Evolutionary conservation across 2,329 filamentous ascomycete species (phyloP).

Genomic region (Trichophyton mentagrophytes): DNA sequence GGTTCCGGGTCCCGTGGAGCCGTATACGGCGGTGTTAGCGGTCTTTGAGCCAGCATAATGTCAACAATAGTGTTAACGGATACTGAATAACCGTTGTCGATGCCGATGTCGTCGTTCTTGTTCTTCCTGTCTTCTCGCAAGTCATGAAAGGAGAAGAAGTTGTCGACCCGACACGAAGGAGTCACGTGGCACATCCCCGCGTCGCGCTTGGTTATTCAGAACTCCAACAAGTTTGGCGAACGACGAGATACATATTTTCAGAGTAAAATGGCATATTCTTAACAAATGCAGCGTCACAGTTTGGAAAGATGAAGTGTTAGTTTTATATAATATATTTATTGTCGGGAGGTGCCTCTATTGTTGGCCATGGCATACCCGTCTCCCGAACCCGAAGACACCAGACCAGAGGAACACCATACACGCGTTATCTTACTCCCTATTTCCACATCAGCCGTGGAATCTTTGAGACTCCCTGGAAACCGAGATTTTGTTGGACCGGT

Average conservation of each 20-base stretch:
- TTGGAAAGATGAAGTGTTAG: not conserved
- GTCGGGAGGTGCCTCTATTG: not conserved
- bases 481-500: not conserved
- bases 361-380: not conserved
- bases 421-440: not conserved
- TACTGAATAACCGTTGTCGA: not conserved
- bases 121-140: not conserved
- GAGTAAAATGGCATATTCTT: not conserved
- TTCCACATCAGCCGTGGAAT: not conserved
- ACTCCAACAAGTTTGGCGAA: not conserved
- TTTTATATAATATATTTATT: not conserved
- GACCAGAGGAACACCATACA: not conserved
- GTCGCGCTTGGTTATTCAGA: not conserved
- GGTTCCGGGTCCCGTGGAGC: not conserved
- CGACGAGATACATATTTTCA: not conserved
- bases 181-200: not conserved
- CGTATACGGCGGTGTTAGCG: constrained; percentile 2
- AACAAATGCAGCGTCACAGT: not conserved
- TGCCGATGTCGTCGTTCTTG: not conserved
- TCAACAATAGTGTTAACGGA: no score
- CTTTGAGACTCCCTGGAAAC: not conserved
- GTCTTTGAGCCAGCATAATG: not conserved
- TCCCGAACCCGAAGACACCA: not conserved
- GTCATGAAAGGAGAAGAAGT: not conserved
- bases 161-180: not conserved